phyloP scores from a whole-genome alignment of 2,329 filamentous ascomycete species.

The Penicillium digitatum region DNA sequence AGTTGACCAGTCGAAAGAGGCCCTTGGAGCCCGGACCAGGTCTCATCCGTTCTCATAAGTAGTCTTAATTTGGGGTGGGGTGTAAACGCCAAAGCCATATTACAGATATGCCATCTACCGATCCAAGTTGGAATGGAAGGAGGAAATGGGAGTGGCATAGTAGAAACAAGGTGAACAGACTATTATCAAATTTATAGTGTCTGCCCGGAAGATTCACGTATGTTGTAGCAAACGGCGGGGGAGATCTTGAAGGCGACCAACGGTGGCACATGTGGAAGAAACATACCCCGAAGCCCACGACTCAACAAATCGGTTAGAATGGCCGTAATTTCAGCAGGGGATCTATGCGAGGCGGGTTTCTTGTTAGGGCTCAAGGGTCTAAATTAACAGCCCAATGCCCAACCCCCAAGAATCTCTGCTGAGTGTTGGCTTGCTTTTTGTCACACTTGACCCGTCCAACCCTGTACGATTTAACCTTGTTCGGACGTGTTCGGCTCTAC shows the following conservation, averaged over 20 bases:
- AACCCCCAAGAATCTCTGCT: neutral
- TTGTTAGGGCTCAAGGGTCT: neutral
- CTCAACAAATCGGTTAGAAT: neutral
- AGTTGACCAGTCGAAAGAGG: neutral
- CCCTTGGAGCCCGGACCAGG: neutral
- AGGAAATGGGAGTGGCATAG: neutral
- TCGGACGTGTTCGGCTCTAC: conserved; percentile 2
- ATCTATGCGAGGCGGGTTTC: neutral
- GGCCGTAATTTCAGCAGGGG: neutral
- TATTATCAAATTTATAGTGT: neutral
- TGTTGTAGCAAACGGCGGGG: neutral
- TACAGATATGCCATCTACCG: neutral
- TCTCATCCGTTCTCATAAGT: neutral
- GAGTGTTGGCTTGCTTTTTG: conserved; percentile 1
- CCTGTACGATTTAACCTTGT: conserved; percentile 2
- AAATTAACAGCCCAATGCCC: neutral
- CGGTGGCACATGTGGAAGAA: conserved; percentile 2
- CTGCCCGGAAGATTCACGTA: neutral
- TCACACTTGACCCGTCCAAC: conserved; percentile 3
- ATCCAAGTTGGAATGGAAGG: neutral
- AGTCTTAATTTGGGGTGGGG: neutral
- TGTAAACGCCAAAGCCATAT: neutral
- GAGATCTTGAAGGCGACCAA: neutral
- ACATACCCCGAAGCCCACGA: neutral
- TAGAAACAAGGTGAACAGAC: neutral